Base-by-base conservation (phyloP, 345 rosid genomes). In the Punica granatum region DNA sequence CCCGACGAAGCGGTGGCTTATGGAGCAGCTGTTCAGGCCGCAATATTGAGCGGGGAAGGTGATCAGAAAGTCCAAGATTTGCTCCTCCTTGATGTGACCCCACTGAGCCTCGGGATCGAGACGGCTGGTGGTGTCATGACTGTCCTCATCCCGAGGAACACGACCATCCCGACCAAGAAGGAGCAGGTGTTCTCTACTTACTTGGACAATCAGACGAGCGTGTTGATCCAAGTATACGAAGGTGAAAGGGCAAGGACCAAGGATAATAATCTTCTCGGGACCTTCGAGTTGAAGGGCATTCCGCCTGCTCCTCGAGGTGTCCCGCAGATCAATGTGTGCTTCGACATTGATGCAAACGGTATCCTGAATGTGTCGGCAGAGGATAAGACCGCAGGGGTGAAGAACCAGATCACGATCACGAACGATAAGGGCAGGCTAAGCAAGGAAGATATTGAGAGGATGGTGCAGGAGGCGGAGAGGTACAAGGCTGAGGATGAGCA, bases 381-480 rank as follows among this genome's bases (percentile, higher is more conserved):
- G 71, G 90, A 86, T 67, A 86, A 75, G 70, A 82, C 75, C 21
- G 77, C 84, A 1, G 79, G 71, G 74, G 77, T 74, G 43, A 70
- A 77, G 32, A 70, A 78, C 63, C 67, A 76, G 5, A 78, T 84
- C 37, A 80, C 86, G 14, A 82, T 86, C 69, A 74, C 80, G 9
- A 76, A 77, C 31, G 78, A 78, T 16, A 78, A 80, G 64, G 86
- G 81, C 35, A 78, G 83, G 39, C 79, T 79, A 9, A 73, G 80
- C 35, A 68, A 82, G 44, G 84, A 78, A 66, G 90, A 83, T 80
- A 80, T 83, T 0, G 82, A 81, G 1, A 72, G 73, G 49, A 84
- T 82, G 86, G 77, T 82, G 28, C 79, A 65, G 68, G 91, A 84
- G 54, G 88, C 88, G 4, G 84, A 82, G 74, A 78, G 76, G 51